These are phyloP conservation scores for Nothopassalora personata DNA, from an alignment of 2,329 filamentous ascomycete genomes.

Conservation along the genomic window DNA sequence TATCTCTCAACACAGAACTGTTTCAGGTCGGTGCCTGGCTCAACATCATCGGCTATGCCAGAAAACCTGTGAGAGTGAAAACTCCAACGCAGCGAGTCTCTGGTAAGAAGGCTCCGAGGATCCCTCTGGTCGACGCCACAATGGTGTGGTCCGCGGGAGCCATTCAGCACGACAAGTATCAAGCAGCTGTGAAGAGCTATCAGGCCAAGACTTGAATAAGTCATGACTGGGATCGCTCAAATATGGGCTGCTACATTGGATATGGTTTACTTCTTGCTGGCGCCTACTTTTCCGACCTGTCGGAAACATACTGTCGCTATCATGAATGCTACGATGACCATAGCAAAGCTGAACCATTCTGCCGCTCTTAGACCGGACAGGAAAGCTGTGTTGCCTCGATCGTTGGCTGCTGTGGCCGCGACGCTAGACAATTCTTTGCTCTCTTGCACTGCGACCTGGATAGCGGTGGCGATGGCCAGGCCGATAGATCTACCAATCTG, in stretches of 20 bases:
- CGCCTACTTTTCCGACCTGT: conserved; percentile 28
- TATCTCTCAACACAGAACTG: conserved; percentile 57
- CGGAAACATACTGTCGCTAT: conserved; percentile 32
- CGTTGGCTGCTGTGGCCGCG: conserved; percentile 26
- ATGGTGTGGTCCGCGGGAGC: conserved; percentile 72
- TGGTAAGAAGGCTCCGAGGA: not conserved
- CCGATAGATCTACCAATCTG: conserved; percentile 63
- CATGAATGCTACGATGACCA: conserved; percentile 32
- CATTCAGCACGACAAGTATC: conserved; percentile 66
- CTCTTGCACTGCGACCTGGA: conserved; percentile 55
- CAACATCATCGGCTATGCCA: conserved; percentile 74
- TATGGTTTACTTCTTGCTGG: conserved; percentile 16
- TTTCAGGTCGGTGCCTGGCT: conserved; percentile 76
- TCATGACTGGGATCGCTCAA: not conserved
- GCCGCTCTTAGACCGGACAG: conserved; percentile 36
- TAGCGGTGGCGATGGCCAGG: conserved; percentile 58
- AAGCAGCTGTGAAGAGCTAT: conserved; percentile 47
- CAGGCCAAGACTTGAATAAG: conserved; percentile 1
- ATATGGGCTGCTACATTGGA: not conserved
- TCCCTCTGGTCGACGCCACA: conserved; percentile 61
- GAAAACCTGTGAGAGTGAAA: conserved; percentile 1
- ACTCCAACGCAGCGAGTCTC: not conserved
- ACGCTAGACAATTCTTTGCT: conserved; percentile 32
- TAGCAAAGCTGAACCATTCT: conserved; percentile 38
- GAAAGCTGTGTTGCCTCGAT: conserved; percentile 26